phyloP scores from a whole-genome alignment of 495 filamentous ascomycete species.

The Amphirosellinia nigrospora region DNA sequence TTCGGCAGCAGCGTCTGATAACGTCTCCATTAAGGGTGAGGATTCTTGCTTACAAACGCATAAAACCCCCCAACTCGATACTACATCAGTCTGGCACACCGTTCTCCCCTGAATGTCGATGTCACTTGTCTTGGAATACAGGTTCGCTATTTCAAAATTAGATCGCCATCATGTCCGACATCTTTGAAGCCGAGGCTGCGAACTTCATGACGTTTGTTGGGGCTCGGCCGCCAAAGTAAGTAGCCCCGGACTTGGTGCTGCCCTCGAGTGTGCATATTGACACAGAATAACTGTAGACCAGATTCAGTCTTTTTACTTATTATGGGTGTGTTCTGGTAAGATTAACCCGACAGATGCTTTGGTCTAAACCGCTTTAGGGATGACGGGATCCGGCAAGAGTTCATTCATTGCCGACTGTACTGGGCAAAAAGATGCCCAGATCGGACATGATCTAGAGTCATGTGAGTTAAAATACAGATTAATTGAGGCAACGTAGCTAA shows the following conservation, averaged over 20 bases:
- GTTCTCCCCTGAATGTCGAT: background rate
- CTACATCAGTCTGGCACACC: background rate
- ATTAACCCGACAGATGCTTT: background rate
- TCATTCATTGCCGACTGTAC: slow-evolving; percentile 45
- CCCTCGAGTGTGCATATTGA: background rate
- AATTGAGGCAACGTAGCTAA: background rate
- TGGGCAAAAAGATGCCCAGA: slow-evolving; percentile 23
- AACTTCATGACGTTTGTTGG: slow-evolving; percentile 13
- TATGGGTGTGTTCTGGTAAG: background rate
- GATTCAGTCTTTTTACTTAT: slow-evolving; percentile 10
- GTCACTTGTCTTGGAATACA: background rate
- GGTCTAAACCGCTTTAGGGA: slow-evolving; percentile 46
- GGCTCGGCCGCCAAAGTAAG: background rate
- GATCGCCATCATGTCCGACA: background rate
- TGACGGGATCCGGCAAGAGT: slow-evolving; percentile 48
- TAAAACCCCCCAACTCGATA: background rate
- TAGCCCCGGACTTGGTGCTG: background rate
- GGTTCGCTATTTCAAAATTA: background rate
- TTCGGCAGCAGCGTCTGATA: background rate
- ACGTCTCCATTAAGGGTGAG: background rate
- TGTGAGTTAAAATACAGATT: slow-evolving; percentile 30
- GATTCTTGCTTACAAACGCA: background rate
- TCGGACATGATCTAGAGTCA: slow-evolving; percentile 38
- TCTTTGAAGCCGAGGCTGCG: background rate
- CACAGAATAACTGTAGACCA: background rate